Evolutionary conservation across 202 grass and related monocot species (phyloP), one percentile per base, ranked within the genome.

Genomic region (Elaeis oleifera): DNA sequence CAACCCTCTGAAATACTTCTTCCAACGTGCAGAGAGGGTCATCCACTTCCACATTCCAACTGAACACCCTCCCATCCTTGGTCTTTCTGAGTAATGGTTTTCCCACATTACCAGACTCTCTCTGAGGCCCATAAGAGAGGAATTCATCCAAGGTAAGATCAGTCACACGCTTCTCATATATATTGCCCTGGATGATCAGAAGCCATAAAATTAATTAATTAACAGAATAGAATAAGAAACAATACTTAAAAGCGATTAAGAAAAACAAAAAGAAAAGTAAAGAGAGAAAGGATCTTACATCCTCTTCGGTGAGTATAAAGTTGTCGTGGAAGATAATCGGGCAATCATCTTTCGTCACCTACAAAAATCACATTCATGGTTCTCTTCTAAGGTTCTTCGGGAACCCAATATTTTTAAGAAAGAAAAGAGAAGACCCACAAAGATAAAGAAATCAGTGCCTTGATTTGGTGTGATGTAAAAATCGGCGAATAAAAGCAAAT

Each of bases 281-380:
- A 60, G 16, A 22, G 16, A 51, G 23, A 49, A 20, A 29, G 7
- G 6, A 51, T 28, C 83, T 80, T 74, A 95, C 90, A 78, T 95
- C 50, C 26, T 95, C 61, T 70, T 82, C 62, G 0, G 90, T 80
- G 3, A 36, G 54, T 63, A 90, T 84, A 15, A 87, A 72, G 68
- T 90, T 60, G 39, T 95, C 90, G 61, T 95, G 90, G 75, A 95
- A 95, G 71, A 95, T 83, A 79, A 90, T 61, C 20, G 86, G 80
- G 63, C 71, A 78, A 0, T 52, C 83, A 53, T 95, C 90, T 63
- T 73, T 95, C 11, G 86, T 90, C 28, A 90, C 90, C 90, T 90
- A 65, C 77, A 87, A 76, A 84, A 84, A 79, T 17, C 76, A 72
- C 82, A 64, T 79, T 73, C 59, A 83, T 1, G 5, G 25, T 69